phyloP scores from a whole-genome alignment of 169 alveolate genomes.

The Eimeria falciformis region DNA sequence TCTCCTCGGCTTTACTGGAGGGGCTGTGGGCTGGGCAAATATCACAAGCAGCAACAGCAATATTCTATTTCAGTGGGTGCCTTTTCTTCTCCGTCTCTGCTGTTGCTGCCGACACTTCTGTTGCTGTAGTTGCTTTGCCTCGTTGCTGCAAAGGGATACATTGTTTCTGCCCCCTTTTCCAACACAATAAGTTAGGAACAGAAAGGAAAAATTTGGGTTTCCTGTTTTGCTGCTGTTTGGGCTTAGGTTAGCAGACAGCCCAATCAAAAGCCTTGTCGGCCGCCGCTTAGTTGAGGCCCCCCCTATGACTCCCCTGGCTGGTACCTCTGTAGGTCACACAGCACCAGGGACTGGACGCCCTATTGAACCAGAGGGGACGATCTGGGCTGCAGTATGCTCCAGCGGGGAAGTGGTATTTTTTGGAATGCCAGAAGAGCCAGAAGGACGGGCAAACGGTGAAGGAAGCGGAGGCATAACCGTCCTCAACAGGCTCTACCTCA shows the following conservation, averaged over 20 bases:
- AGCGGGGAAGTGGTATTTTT: conserved; percentile 51
- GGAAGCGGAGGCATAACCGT: background rate
- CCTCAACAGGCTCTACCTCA: conserved; percentile 49
- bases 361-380: background rate
- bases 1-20: conserved; percentile 37
- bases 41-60: no score
- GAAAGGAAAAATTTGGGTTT: no score
- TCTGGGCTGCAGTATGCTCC: conserved; percentile 69
- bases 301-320: no score
- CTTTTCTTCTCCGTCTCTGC: no score
- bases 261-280: conserved; percentile 52
- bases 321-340: no score
- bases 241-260: background rate
- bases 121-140: background rate
- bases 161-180: no score
- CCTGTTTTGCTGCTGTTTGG: background rate
- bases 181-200: no score
- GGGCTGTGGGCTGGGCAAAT: conserved; percentile 39
- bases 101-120: no score
- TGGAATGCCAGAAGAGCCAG: background rate
- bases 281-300: no score
- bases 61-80: no score
- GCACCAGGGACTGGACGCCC: no score
- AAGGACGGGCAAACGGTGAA: background rate
- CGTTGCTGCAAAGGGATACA: no score